Conservation (phyloP, 176 grass and related monocot species). For the Alopecurus myosuroides region DNA sequence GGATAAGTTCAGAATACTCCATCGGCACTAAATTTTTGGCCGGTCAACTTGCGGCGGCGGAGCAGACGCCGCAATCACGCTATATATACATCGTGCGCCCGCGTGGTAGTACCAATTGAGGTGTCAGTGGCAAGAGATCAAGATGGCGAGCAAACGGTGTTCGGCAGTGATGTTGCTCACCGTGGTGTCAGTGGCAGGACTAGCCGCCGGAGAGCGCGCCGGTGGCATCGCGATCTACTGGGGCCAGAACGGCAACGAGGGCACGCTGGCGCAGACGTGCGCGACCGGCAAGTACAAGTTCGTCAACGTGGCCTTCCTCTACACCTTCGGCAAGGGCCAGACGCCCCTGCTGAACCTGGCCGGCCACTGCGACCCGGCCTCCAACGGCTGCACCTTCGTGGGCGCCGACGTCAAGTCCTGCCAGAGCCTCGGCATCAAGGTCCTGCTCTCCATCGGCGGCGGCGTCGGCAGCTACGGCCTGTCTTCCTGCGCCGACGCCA, state of each 20-base stretch:
- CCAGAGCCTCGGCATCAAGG: constrained; percentile 65
- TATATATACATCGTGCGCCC: constrained; percentile 17
- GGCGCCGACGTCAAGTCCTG: constrained; percentile 49
- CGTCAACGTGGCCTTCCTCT: constrained; percentile 70
- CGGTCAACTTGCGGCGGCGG: constrained; percentile 6
- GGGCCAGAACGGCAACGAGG: constrained; percentile 71
- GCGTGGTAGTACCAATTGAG: not conserved
- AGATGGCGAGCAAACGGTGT: not conserved
- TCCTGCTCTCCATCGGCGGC: constrained; percentile 67
- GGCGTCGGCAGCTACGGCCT: constrained; percentile 65
- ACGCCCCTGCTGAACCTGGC: constrained; percentile 70
- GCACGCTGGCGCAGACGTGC: constrained; percentile 46
- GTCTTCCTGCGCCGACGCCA: constrained; percentile 36
- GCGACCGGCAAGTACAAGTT: constrained; percentile 49
- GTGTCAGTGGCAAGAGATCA: not conserved
- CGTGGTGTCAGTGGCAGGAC: not conserved
- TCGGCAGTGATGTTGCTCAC: not conserved
- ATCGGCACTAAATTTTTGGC: not conserved
- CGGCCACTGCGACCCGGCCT: constrained; percentile 65
- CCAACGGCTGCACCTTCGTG: constrained; percentile 49
- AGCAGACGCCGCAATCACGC: not conserved
- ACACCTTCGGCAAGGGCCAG: constrained; percentile 71
- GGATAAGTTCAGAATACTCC: not conserved
- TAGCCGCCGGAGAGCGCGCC: not conserved
- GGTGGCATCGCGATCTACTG: constrained; percentile 67